Base-by-base conservation (phyloP, 2,329 filamentous ascomycete species). In the Fusarium zealandicum region DNA sequence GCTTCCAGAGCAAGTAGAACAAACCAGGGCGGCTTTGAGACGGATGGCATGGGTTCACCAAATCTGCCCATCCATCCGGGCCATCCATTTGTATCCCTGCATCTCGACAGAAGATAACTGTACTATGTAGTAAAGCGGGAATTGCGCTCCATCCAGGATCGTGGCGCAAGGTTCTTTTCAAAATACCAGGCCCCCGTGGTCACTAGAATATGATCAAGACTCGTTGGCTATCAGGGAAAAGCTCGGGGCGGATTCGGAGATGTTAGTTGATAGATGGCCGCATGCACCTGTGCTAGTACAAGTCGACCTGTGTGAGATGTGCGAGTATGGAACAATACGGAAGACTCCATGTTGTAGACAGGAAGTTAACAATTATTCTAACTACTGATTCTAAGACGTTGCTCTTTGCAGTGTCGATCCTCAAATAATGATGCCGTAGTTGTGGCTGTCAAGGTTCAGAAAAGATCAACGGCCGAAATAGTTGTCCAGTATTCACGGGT, bases 51-150 rank as follows among this genome's bases (percentile, higher is more conserved):
- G 40, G 18, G 32, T 41, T 41, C 27, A 17, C 40, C 32, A 36
- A 37, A 43, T 43, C 53, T 38, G 49, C 44, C 48, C 54, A 47
- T 43, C n/a, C n/a, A n/a, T n/a, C n/a, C n/a, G n/a, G n/a, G n/a
- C n/a, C n/a, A n/a, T n/a, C 41, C 40, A 48, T 55, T 41, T 39
- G 32, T 57, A 49, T 17, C 44, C 45, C 3, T 47, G 58, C 57
- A 62, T 59, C 51, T 46, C 62, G 17, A 62, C 42, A 39, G 27
- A 17, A 37, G 40, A 41, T 8, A 25, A 25, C 4, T 20, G 20
- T 20, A n/a, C n/a, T n/a, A n/a, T n/a, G n/a, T n/a, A n/a, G n/a
- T n/a, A 20, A 20, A 20, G 20, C 20, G 20, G 20, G 6, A 20
- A 20, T 20, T n/a, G n/a, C n/a, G n/a, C n/a, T n/a, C n/a, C n/a